A percentile compares a stretch with the other conserved stretches of the same genome.
phyloP scores from a whole-genome alignment of 495 filamentous ascomycete genomes.

The Neurospora pannonica region DNA sequence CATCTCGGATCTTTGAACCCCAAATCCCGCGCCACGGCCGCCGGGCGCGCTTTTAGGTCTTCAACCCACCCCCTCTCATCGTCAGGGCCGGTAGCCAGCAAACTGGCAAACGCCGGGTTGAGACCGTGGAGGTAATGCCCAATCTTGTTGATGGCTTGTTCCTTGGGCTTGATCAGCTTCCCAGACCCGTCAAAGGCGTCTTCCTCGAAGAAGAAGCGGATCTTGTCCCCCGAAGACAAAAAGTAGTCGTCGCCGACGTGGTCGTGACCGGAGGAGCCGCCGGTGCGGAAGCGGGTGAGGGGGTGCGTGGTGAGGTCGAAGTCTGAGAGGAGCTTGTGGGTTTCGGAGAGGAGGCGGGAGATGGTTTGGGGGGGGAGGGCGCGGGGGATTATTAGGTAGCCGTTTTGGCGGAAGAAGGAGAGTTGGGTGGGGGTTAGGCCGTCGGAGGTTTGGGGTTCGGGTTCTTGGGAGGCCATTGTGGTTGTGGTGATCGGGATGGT shows the following conservation, averaged over 20 bases:
- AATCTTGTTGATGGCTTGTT: constrained; percentile 88
- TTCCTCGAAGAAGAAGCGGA: constrained; percentile 96
- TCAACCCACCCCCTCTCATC: constrained; percentile 8
- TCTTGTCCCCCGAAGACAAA: constrained; percentile 74
- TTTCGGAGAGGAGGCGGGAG: constrained; percentile 59
- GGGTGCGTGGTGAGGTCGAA: constrained; percentile 76
- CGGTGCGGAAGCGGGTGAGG: constrained; percentile 85
- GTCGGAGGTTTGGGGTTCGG: neutral
- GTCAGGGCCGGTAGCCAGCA: constrained; percentile 43
- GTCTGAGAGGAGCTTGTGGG: constrained; percentile 58
- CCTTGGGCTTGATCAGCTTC: constrained; percentile 62
- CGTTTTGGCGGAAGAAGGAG: constrained; percentile 62
- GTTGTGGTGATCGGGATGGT: neutral
- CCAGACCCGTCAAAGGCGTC: constrained; percentile 56
- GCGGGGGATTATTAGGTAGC: constrained; percentile 80
- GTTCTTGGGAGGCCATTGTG: neutral
- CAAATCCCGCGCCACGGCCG: constrained; percentile 58
- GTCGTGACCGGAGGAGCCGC: constrained; percentile 46
- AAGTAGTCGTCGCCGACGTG: constrained; percentile 98
- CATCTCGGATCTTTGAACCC: constrained; percentile 61
- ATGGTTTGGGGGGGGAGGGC: constrained; percentile 60
- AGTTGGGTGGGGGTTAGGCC: constrained; percentile 68
- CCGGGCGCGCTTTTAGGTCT: constrained; percentile 25
- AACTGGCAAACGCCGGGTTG: constrained; percentile 57
- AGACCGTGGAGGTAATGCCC: constrained; percentile 80